Percentiles rank a stretch among this genome's conserved stretches.
Conservation (phyloP, 805 yeast genomes). For the Maudiozyma bulderi region DNA sequence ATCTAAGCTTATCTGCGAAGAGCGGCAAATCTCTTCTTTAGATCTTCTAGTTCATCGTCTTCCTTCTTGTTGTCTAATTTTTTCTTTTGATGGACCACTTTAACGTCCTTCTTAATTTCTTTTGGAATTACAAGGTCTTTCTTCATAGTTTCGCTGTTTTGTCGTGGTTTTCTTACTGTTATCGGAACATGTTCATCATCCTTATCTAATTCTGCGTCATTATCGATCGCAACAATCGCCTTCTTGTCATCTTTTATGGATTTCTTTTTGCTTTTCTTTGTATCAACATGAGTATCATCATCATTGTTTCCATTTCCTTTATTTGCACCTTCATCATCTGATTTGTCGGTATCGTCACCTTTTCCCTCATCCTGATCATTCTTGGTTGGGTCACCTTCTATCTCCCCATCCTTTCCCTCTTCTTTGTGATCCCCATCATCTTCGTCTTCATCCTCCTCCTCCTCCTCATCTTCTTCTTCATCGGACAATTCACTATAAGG, state of each 20-base stretch:
- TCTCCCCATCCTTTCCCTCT: conserved; percentile 7
- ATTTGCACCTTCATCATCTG: background rate
- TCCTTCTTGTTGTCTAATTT: conserved; percentile 13
- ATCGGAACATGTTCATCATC: conserved; percentile 31
- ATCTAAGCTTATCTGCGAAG: conserved; percentile 35
- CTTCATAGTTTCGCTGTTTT: conserved; percentile 33
- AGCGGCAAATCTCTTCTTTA: conserved; percentile 70
- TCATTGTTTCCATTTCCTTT: background rate
- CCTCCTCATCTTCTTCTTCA: conserved; percentile 7
- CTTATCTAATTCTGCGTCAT: conserved; percentile 26
- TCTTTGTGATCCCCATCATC: conserved; percentile 1
- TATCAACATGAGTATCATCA: background rate
- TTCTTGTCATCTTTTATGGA: conserved; percentile 16
- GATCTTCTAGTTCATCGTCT: conserved; percentile 49
- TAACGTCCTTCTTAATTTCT: conserved; percentile 32
- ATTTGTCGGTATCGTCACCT: conserved; percentile 6
- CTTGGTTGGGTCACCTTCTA: conserved; percentile 33
- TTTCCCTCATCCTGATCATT: background rate
- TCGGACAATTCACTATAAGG: conserved; percentile 50
- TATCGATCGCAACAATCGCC: conserved; percentile 32
- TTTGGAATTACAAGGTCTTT: conserved; percentile 34
- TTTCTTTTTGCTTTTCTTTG: background rate
- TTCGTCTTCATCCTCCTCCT: background rate
- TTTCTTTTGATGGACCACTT: conserved; percentile 18
- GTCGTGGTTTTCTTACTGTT: conserved; percentile 34